phyloP scores from a whole-genome alignment of 257 asterid genomes.

The Nicotiana noctiflora region DNA sequence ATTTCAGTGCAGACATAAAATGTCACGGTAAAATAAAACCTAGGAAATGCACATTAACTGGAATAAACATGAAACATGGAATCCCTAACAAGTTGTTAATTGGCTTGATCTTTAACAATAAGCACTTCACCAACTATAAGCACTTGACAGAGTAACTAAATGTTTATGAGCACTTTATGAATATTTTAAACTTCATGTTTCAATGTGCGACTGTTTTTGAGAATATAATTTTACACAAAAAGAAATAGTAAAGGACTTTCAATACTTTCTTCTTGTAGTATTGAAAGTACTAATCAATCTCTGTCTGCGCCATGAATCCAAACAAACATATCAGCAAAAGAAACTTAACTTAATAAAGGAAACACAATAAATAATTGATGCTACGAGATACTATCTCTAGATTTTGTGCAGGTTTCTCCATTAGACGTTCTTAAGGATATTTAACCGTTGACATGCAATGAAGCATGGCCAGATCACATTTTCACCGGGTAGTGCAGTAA shows the following conservation, averaged over 20 bases:
- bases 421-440: neutral
- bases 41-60: neutral
- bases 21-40: neutral
- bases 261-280: neutral
- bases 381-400: neutral
- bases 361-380: neutral
- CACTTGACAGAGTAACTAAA: neutral
- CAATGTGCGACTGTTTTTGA: neutral
- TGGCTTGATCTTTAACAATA: conserved; percentile 1
- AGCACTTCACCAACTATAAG: neutral
- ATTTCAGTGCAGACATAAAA: neutral
- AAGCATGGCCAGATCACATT: neutral
- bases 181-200: neutral
- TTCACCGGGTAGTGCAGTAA: neutral
- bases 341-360: neutral
- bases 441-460: neutral
- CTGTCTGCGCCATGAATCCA: neutral
- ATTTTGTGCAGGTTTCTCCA: neutral
- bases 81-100: neutral
- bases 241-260: neutral
- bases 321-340: neutral
- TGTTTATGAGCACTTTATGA: neutral
- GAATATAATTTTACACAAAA: neutral
- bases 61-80: neutral
- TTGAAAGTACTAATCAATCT: neutral